Evolutionary conservation across 2,329 filamentous ascomycete genomes (phyloP), one percentile per base, ranked within the genome.

Genomic region (Microdochium paspali): DNA sequence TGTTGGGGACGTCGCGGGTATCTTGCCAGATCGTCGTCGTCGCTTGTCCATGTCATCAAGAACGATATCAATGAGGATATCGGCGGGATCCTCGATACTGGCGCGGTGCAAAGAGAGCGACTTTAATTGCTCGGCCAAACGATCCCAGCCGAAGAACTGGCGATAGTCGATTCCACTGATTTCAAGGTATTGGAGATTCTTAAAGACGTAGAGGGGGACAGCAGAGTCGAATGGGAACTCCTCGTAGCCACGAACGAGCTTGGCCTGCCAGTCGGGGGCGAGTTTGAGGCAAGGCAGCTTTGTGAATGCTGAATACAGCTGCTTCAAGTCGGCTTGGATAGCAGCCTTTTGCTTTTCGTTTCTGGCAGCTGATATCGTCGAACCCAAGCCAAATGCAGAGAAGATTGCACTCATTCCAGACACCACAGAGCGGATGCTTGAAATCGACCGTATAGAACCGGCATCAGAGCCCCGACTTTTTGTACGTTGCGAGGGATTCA

Each of bases 181-280:
- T 65, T 98, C 93, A 53, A 98, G 75, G 21, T 89, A 86, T 66
- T 91, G 91, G 47, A 97, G 73, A 57, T 97, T 98, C 70, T 98
- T 97, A 78, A 98, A 97, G 9, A 87, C 87, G 64, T 95, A 85
- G n/a, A 98, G 74, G 20, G 93, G 93, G 25, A 98, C 93, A 20
- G 93, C 93, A 23, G 89, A 95, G 66, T 98, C 93, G 65, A 97
- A 96, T 2, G 93, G 93, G 56, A 97, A 98, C 66, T 96, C 91
- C 66, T 98, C 93, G 62, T 93, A 97, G 24, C 91, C 91, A 55
- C 84, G 80, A 56, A 98, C 96, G 51, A 96, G 73, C 46, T 86
- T 84, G 44, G 91, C 90, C 55, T 89, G 87, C 72, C 90, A 90
- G 66, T 98, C 93, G n/a, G 90, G 90, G 24, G 90, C 84, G 47